phyloP scores from a whole-genome alignment of 2,329 filamentous ascomycete genomes.

The Pestalotiopsis sp. region DNA sequence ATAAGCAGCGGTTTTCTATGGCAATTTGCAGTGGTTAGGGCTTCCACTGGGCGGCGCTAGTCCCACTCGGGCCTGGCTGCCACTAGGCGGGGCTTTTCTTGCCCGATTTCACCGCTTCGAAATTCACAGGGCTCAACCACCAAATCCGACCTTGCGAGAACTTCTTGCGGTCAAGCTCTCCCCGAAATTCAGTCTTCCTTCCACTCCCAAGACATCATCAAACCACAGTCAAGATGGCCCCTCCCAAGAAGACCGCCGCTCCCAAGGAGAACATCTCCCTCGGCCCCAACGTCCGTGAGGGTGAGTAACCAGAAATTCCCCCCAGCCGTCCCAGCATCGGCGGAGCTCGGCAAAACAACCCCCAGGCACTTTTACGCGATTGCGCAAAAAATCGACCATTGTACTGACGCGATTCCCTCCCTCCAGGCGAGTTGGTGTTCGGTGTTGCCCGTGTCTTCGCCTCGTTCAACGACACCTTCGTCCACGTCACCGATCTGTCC shows the following conservation, averaged over 20 bases:
- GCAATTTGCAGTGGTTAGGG: constrained; percentile 1
- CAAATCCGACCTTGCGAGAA: constrained; percentile 6
- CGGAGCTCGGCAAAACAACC: background rate
- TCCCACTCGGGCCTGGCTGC: background rate
- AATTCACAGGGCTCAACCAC: constrained; percentile 11
- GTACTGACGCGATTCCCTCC: constrained; percentile 21
- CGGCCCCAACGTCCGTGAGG: constrained; percentile 95
- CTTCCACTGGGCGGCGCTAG: constrained; percentile 1
- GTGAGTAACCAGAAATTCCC: constrained; percentile 51
- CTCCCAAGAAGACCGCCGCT: constrained; percentile 85
- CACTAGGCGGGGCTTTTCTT: background rate
- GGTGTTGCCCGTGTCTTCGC: constrained; percentile 98
- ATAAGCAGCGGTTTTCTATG: background rate
- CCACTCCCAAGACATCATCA: constrained; percentile 21
- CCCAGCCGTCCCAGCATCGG: background rate
- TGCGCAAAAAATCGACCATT: background rate
- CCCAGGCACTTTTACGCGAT: constrained; percentile 20
- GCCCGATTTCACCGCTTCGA: constrained; percentile 10
- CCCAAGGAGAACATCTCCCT: constrained; percentile 98
- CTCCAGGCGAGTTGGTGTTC: constrained; percentile 89
- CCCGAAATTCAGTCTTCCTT: constrained; percentile 19
- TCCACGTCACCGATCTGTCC: constrained; percentile 96
- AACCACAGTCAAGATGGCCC: constrained; percentile 74
- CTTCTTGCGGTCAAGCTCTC: constrained; percentile 23
- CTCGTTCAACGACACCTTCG: constrained; percentile 91